Evolutionary conservation across 1,284 basidiomycete species (phyloP), one percentile per base, ranked within the genome.

Genomic region (Pseudozyma sp.): DNA sequence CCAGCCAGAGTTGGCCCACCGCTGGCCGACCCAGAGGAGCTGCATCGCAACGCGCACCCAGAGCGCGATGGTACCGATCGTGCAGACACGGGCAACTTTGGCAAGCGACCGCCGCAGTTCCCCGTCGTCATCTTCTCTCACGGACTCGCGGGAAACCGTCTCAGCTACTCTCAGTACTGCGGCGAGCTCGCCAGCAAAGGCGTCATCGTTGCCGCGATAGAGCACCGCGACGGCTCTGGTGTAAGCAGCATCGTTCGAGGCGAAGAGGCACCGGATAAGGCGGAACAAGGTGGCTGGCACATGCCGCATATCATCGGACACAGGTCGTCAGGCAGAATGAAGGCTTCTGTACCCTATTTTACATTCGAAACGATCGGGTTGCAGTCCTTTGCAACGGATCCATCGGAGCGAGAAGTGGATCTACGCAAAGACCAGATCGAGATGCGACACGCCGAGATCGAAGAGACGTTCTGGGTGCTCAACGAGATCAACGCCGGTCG

Each of bases 191-290:
- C 80, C 2, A 73, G 67, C 3, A 53, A 78, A n/a, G 80, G 79
- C 6, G 66, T 80, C 56, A 54, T 81, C 57, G 87, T 88, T 3
- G 86, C 84, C 11, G 87, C 85, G 2, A 84, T 88, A n/a, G 88
- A 88, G 67, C 87, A 87, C 60, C 82, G 86, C 13, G 87, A 88
- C 52, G 87, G 87, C 2, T 87, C 87, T 0, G 85, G 85, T 30
- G 85, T 87, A 7, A 85, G 84, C 42, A 85, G 84, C 9, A 84
- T 81, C 24, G 82, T 86, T 19, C 52, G 68, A 3, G 68, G 68
- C 47, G 56, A 70, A 57, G 68, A 64, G 33, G 68, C 68, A 3
- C 60, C 67, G n/a, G 14, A n/a, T 4, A 42, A 69, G 7, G 54
- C 60, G 5, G 30, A 42, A 7, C n/a, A 47, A 14, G 9, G 40